These are phyloP conservation scores for Articulospora tetracladia DNA, from an alignment of 495 filamentous ascomycete genomes.

Conservation along the genomic window DNA sequence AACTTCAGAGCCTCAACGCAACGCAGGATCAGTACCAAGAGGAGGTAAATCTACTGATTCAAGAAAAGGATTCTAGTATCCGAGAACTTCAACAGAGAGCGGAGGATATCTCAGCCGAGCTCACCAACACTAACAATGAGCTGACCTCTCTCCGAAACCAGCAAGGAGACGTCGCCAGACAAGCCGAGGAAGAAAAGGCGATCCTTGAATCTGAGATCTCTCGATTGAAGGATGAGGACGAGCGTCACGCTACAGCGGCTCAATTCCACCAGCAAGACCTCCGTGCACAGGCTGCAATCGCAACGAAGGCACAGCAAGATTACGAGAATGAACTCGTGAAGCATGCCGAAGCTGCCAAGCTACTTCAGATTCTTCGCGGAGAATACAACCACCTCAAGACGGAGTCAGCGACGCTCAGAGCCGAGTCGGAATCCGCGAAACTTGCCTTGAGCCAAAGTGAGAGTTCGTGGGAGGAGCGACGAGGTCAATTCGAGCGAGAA, in stretches of 20 bases:
- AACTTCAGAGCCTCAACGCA: conserved; percentile 71
- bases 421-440: conserved; percentile 78
- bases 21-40: conserved; percentile 81
- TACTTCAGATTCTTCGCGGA: conserved; percentile 67
- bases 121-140: conserved; percentile 74
- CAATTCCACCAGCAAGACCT: conserved; percentile 84
- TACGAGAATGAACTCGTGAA: conserved; percentile 93
- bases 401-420: conserved; percentile 62
- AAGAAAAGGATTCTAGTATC: conserved; percentile 72
- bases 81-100: conserved; percentile 75
- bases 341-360: conserved; percentile 87
- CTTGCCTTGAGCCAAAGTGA: conserved; percentile 75
- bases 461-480: conserved; percentile 80
- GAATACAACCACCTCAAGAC: conserved; percentile 81
- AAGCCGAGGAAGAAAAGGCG: conserved; percentile 74
- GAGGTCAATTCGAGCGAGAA: conserved; percentile 77
- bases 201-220: conserved; percentile 69
- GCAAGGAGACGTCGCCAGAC: conserved; percentile 67
- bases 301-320: conserved; percentile 85
- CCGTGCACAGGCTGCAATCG: conserved; percentile 89
- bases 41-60: conserved; percentile 70
- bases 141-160: conserved; percentile 72
- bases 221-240: conserved; percentile 81
- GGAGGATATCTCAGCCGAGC: conserved; percentile 76
- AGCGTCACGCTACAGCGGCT: conserved; percentile 71